Percentiles rank a stretch among this genome's conserved stretches.
Conservation (phyloP, 208 protist genomes). For the Crithidia sp. region DNA sequence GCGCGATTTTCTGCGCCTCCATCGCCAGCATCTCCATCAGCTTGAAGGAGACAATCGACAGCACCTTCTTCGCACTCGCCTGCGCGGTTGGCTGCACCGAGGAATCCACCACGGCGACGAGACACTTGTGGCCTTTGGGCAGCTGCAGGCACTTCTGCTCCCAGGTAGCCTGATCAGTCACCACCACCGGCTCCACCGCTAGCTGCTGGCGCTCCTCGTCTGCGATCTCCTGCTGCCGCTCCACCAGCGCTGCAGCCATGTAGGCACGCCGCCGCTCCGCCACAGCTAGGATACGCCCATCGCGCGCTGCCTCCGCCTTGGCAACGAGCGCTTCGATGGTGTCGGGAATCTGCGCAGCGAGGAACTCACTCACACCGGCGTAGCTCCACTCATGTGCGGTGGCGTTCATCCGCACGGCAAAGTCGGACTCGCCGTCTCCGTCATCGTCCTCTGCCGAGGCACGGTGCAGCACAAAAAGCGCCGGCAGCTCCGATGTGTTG, state of each 20-base stretch:
- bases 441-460: constrained; percentile 9
- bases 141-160: constrained; percentile 26
- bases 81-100: constrained; percentile 11
- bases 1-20: constrained; percentile 24
- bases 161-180: constrained; percentile 32
- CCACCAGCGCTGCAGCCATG: constrained; percentile 17
- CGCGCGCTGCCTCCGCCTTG: constrained; percentile 13
- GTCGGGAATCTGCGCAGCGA: constrained; percentile 22
- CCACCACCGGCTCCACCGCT: constrained; percentile 18
- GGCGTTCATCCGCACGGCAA: constrained; percentile 23
- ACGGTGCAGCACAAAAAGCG: constrained; percentile 37
- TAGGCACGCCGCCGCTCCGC: constrained; percentile 21
- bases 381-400: constrained; percentile 7
- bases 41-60: constrained; percentile 25
- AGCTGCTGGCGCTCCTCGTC: constrained; percentile 18
- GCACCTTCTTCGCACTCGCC: constrained; percentile 10
- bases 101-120: constrained; percentile 36
- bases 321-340: constrained; percentile 5
- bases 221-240: constrained; percentile 22
- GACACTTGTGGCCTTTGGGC: constrained; percentile 29
- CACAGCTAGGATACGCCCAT: background rate
- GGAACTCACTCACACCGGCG: constrained; percentile 14
- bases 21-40: constrained; percentile 18
- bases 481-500: constrained; percentile 31
- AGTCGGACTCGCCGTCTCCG: constrained; percentile 18